Base-by-base conservation (phyloP, 1,139 yeast genomes). In the Sugiyamaella neomexicana region DNA sequence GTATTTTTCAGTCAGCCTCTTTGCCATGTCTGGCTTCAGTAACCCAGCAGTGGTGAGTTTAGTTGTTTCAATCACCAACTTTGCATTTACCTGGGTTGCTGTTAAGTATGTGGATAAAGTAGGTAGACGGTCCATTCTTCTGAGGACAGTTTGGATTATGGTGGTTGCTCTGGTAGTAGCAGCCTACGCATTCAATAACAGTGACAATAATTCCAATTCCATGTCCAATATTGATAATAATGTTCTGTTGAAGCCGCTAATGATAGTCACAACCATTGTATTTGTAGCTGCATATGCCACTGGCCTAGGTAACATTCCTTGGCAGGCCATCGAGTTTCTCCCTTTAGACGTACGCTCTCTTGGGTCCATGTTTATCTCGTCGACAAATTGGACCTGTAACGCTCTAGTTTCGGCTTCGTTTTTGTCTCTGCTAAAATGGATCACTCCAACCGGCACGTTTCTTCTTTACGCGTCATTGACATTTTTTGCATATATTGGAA, bases 1-100 rank as follows among this genome's bases (percentile, higher is more conserved):
- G 88, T 85, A 85, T 68, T 85, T 84, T 64, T 81, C 88, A 51
- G 81, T 89, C 8, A 79, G 87, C 1, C 80, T 85, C 42, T 85
- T 85, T 66, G 77, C 79, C 58, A 74, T 80, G 10, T 74, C 82
- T 43, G 87, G 88, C 1, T 79, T 82, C 63, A 59, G 78, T 32
- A 79, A 83, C 65, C 81, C 90, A 3, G 75, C 86, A 36, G 76
- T 82, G 1, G 86, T 85, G 2, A 82, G 89, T 16, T 79, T 85
- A 58, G 75, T 81, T 40, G 77, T 85, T 36, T 85, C 90, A 20
- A 80, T 82, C 17, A 80, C 89, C 8, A 85, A 85, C 68, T 84
- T 84, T 64, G 73, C 77, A 1, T 85, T 85, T 67, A 84, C 90
- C 0, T 76, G 80, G 54, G 75, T 83, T 20, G 86, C 90, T 0